phyloP scores from a whole-genome alignment of 2,329 filamentous ascomycete species.

The Aspergillus viridinutans region DNA sequence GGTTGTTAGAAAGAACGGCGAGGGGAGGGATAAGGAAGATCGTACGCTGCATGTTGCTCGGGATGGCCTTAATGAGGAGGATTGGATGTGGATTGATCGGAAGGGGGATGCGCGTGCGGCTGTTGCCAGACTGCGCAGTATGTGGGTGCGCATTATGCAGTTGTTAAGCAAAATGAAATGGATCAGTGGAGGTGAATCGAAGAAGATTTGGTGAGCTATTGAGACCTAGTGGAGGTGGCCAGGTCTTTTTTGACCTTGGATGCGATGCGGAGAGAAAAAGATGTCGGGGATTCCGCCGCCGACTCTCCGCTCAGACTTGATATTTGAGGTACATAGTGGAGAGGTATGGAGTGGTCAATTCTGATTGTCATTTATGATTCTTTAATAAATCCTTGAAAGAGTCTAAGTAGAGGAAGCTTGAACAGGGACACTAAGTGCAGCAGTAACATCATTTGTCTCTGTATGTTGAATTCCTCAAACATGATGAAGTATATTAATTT shows the following conservation, averaged over 20 bases:
- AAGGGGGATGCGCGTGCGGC: background rate
- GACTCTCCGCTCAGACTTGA: background rate
- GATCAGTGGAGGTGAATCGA: background rate
- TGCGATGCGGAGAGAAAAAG: slow-evolving; percentile 15
- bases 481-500: too few relatives aligned
- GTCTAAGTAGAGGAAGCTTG: too few relatives aligned
- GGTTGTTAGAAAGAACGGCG: background rate
- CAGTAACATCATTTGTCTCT: too few relatives aligned
- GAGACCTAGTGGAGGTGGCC: background rate
- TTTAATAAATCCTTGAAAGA: background rate
- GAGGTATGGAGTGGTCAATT: background rate
- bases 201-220: background rate
- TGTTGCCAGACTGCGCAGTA: background rate
- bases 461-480: too few relatives aligned
- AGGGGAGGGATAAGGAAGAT: background rate
- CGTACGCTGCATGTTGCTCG: background rate
- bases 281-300: slow-evolving; percentile 1
- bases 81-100: background rate
- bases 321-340: background rate
- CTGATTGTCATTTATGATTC: background rate
- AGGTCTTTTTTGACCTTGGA: slow-evolving; percentile 7
- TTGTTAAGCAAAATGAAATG: background rate
- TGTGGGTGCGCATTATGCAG: background rate
- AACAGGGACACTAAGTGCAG: too few relatives aligned
- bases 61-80: background rate